Conservation (phyloP, 169 alveolate genomes). For the Cryptosporidium sp. region DNA sequence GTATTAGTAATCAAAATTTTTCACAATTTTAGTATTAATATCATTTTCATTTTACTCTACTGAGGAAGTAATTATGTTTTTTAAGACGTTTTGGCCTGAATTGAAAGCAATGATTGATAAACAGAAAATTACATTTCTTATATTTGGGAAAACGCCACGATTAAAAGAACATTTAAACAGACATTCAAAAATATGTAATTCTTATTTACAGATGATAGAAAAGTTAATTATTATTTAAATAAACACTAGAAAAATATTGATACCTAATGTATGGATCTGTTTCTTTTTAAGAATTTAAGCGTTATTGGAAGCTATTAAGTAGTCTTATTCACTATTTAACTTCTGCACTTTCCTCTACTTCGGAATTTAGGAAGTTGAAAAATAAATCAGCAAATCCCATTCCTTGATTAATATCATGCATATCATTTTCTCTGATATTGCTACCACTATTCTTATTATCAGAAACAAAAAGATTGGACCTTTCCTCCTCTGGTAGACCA, state of each 20-base stretch:
- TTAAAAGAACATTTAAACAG: no score
- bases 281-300: neutral
- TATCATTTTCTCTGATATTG: slow-evolving; percentile 8
- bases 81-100: no score
- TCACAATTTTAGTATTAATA: no score
- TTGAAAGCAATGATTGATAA: no score
- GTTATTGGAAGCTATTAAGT: neutral
- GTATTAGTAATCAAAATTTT: no score
- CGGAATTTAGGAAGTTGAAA: slow-evolving; percentile 52
- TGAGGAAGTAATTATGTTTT: neutral
- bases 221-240: no score
- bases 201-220: neutral
- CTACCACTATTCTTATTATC: slow-evolving; percentile 4
- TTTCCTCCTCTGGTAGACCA: slow-evolving; percentile 45
- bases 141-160: no score
- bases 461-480: neutral
- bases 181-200: no score
- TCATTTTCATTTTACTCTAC: no score
- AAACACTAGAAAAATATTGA: neutral
- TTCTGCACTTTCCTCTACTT: slow-evolving; percentile 9
- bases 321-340: neutral
- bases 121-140: no score
- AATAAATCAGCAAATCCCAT: slow-evolving; percentile 70
- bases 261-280: neutral
- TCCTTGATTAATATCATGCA: slow-evolving; percentile 13